Percentiles rank a stretch among this genome's conserved stretches.
phyloP scores from a whole-genome alignment of 2,329 filamentous ascomycete species.

The Cercospora sp. region DNA sequence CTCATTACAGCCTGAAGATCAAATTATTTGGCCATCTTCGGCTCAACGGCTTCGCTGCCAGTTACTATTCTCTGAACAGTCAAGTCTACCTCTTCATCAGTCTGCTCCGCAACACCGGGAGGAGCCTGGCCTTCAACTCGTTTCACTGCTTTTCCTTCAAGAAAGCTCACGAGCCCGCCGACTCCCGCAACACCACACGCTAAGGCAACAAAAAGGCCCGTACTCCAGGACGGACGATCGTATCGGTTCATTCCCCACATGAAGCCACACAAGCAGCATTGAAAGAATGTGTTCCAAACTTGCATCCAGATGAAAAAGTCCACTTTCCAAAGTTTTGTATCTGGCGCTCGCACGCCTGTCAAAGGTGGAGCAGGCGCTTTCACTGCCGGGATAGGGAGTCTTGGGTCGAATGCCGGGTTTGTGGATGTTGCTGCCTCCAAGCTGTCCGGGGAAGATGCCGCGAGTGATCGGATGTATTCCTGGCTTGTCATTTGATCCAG shows the following conservation, averaged over 20 bases:
- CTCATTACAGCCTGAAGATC: background rate
- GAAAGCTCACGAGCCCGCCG: conserved; percentile 68
- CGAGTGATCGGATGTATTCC: conserved; percentile 8
- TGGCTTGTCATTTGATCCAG: conserved; percentile 45
- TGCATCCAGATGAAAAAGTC: conserved; percentile 79
- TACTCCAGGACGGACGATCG: conserved; percentile 74
- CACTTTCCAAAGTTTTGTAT: conserved; percentile 71
- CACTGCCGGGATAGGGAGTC: conserved; percentile 63
- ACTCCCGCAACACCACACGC: conserved; percentile 68
- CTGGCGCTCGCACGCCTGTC: conserved; percentile 68
- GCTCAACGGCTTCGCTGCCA: background rate
- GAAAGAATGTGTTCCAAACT: conserved; percentile 75
- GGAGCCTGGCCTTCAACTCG: conserved; percentile 64
- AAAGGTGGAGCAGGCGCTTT: conserved; percentile 67
- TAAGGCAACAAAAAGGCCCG: conserved; percentile 74
- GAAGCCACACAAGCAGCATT: conserved; percentile 64
- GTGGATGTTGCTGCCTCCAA: background rate
- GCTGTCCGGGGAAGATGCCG: background rate
- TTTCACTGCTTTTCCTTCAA: conserved; percentile 70
- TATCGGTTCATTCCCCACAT: conserved; percentile 67
- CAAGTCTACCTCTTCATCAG: conserved; percentile 3
- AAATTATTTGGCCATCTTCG: background rate
- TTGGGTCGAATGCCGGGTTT: conserved; percentile 42
- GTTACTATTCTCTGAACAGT: conserved; percentile 6
- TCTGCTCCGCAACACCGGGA: background rate